Evolutionary conservation across 352 stramenopile species (phyloP).

Genomic region (Blastocystis sp.): DNA sequence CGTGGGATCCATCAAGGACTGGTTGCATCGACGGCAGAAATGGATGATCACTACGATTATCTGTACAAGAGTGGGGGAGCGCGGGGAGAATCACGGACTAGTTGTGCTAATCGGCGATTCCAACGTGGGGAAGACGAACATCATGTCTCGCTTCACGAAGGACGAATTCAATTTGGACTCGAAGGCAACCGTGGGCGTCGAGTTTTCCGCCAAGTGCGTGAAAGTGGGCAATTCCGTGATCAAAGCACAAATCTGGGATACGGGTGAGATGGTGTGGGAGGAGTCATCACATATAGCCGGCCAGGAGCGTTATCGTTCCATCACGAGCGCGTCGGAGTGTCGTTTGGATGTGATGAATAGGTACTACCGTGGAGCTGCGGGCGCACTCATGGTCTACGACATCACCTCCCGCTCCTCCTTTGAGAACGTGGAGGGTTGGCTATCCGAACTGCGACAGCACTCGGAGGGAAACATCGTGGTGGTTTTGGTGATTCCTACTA

Average conservation of each 20-base stretch:
- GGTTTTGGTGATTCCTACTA: constrained; percentile 84
- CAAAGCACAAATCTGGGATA: constrained; percentile 97
- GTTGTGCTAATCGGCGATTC: constrained; percentile 94
- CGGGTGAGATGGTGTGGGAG: constrained; percentile 74
- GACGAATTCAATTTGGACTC: constrained; percentile 98
- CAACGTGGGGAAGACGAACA: constrained; percentile 93
- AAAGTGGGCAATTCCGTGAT: constrained; percentile 90
- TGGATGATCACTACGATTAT: constrained; percentile 83
- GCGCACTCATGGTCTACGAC: constrained; percentile 97
- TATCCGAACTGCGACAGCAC: constrained; percentile 98
- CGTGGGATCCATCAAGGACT: background rate
- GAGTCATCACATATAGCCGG: constrained; percentile 54
- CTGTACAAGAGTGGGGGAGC: constrained; percentile 80
- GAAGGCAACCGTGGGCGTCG: constrained; percentile 96
- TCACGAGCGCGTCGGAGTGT: constrained; percentile 83
- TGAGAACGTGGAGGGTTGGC: constrained; percentile 98
- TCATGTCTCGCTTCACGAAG: constrained; percentile 93
- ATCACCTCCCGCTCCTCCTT: constrained; percentile 98
- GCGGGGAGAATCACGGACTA: constrained; percentile 69
- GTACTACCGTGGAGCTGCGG: constrained; percentile 90
- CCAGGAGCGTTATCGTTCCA: constrained; percentile 86
- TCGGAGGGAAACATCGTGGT: constrained; percentile 96
- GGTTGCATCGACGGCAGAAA: background rate
- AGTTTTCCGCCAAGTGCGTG: constrained; percentile 99
- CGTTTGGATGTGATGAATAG: constrained; percentile 15